A percentile compares a stretch with the other conserved stretches of the same genome.
phyloP scores from a whole-genome alignment of 2,329 filamentous ascomycete genomes.

The Pyricularia pennisetigena region DNA sequence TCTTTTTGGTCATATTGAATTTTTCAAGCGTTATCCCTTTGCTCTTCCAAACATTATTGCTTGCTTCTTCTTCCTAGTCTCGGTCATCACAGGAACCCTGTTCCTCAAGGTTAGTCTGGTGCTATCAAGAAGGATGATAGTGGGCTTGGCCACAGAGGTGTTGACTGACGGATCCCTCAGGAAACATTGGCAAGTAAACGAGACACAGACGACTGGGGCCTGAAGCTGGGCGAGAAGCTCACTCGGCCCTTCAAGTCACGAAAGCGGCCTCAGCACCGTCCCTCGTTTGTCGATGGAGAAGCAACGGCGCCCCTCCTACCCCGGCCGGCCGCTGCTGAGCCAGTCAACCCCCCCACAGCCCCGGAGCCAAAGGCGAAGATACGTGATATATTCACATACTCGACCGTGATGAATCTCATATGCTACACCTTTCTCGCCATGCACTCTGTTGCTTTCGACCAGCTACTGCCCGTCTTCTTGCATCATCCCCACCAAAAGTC shows the following conservation, averaged over 20 bases:
- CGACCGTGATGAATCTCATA: constrained; percentile 36
- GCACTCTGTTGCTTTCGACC: constrained; percentile 78
- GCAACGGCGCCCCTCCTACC: constrained; percentile 45
- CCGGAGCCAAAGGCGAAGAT: constrained; percentile 7
- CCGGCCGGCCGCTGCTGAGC: constrained; percentile 15
- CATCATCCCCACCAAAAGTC: constrained; percentile 56
- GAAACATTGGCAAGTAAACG: constrained; percentile 74
- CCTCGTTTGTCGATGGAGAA: constrained; percentile 45
- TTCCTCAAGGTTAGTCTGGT: constrained; percentile 55
- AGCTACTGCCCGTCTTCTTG: constrained; percentile 80
- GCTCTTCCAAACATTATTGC: constrained; percentile 74
- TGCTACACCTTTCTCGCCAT: constrained; percentile 74
- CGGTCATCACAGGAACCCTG: constrained; percentile 61
- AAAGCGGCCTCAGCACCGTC: constrained; percentile 16
- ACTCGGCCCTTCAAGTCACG: constrained; percentile 19
- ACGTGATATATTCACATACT: constrained; percentile 18
- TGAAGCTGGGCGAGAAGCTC: constrained; percentile 61
- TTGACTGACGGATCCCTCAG: constrained; percentile 19
- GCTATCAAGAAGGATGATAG: background rate
- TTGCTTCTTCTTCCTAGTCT: constrained; percentile 66
- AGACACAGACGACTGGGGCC: constrained; percentile 61
- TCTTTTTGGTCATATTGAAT: constrained; percentile 55
- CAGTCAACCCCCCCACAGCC: constrained; percentile 12
- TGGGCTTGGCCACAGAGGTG: background rate
- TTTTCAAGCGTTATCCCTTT: constrained; percentile 74